Conservation (phyloP, 495 filamentous ascomycete species). For the Trichoderma parareesei region DNA sequence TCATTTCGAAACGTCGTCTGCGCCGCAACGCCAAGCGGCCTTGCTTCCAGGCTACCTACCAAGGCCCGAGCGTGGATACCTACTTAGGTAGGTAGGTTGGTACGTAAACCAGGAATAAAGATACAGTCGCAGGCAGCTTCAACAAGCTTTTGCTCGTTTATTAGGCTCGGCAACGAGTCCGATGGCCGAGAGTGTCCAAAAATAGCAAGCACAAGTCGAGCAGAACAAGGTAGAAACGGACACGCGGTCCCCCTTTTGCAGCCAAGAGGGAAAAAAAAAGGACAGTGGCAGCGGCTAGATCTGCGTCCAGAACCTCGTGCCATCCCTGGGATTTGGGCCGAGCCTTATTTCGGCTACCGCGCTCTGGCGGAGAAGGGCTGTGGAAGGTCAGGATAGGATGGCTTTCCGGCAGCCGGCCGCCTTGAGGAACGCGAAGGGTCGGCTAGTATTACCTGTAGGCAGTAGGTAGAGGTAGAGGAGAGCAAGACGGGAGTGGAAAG, state of each 20-base stretch:
- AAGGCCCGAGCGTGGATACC: no score
- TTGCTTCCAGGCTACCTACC: not conserved
- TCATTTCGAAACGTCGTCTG: constrained; percentile 1
- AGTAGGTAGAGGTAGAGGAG: not conserved
- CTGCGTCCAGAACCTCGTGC: not conserved
- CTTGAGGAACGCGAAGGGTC: not conserved
- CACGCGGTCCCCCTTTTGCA: not conserved
- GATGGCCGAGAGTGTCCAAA: not conserved
- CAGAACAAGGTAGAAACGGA: not conserved
- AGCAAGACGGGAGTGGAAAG: not conserved
- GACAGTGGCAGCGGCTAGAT: not conserved
- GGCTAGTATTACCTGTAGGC: not conserved
- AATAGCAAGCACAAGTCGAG: not conserved
- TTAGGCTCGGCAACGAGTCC: not conserved
- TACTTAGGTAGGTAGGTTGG: no score
- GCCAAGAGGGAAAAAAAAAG: not conserved
- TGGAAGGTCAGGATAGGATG: not conserved
- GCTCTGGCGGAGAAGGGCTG: not conserved
- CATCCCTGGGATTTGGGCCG: not conserved
- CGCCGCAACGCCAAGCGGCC: not conserved
- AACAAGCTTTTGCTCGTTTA: constrained; percentile 1
- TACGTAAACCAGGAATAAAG: no score
- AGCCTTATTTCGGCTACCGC: constrained; percentile 8
- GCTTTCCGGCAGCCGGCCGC: not conserved
- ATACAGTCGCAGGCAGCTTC: not conserved